Evolutionary conservation across 2,329 filamentous ascomycete genomes (phyloP).

Genomic region (Penicillium sp.): DNA sequence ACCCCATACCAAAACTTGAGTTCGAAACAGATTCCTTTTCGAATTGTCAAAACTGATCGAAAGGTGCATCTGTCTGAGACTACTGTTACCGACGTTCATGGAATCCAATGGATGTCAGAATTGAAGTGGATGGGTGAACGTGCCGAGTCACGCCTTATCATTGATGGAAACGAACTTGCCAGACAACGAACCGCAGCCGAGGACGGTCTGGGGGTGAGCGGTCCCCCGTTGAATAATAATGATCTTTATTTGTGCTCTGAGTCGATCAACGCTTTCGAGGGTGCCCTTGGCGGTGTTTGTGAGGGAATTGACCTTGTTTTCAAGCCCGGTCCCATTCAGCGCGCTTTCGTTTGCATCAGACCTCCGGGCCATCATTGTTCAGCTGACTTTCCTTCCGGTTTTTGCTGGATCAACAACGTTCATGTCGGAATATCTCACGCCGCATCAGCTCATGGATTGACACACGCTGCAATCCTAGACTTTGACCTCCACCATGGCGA

Average conservation of each 20-base stretch:
- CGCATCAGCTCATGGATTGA: conserved; percentile 77
- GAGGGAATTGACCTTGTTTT: conserved; percentile 90
- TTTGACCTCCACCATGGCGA: conserved; percentile 92
- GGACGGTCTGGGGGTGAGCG: conserved; percentile 40
- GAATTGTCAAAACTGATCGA: conserved; percentile 77
- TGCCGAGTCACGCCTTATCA: conserved; percentile 74
- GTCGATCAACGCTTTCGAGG: conserved; percentile 83
- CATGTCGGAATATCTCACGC: conserved; percentile 95
- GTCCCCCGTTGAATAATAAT: conserved; percentile 71
- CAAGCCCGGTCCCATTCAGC: conserved; percentile 59
- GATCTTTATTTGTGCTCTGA: conserved; percentile 89
- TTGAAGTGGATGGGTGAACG: conserved; percentile 78
- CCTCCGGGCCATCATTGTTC: conserved; percentile 97
- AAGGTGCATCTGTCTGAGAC: conserved; percentile 68
- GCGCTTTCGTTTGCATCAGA: conserved; percentile 87
- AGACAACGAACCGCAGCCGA: conserved; percentile 52
- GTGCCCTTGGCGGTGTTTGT: conserved; percentile 86
- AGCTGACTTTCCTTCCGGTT: conserved; percentile 82
- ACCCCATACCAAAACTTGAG: conserved; percentile 61
- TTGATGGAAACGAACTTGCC: conserved; percentile 73
- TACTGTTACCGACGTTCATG: conserved; percentile 87
- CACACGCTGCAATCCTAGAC: conserved; percentile 90
- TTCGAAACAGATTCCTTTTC: conserved; percentile 58
- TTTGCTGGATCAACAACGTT: conserved; percentile 98
- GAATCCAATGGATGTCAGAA: conserved; percentile 89